These are phyloP conservation scores for Salmacisia buchloeana DNA, from an alignment of 1,284 basidiomycete species.

Conservation along the genomic window DNA sequence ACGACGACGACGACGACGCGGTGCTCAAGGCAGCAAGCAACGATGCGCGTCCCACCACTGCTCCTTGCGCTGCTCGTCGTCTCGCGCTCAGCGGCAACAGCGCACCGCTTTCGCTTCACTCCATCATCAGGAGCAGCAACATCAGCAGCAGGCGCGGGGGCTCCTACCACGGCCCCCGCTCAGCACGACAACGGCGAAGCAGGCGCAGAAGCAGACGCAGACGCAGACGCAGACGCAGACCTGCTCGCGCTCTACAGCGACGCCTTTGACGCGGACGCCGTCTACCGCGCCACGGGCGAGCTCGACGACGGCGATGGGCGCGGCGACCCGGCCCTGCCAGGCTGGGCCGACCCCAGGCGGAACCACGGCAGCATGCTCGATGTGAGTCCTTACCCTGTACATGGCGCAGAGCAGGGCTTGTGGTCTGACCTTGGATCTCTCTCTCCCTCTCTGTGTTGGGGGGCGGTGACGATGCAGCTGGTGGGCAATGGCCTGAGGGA, in stretches of 20 bases:
- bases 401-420: background rate
- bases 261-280: constrained; percentile 22
- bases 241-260: constrained; percentile 17
- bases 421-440: background rate
- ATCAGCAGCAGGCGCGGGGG: background rate
- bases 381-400: constrained; percentile 8
- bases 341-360: constrained; percentile 34
- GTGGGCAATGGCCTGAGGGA: constrained; percentile 74
- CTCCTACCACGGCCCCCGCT: background rate
- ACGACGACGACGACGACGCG: too few species aligned
- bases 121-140: too few species aligned
- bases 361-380: constrained; percentile 43
- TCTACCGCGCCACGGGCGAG: constrained; percentile 14
- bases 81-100: background rate
- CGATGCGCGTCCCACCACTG: background rate
- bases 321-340: constrained; percentile 12
- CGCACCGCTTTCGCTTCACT: background rate
- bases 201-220: background rate
- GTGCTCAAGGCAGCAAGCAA: too few species aligned
- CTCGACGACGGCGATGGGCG: constrained; percentile 17
- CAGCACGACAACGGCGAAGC: background rate
- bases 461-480: constrained; percentile 53
- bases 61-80: background rate
- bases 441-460: constrained; percentile 38
- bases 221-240: background rate